phyloP scores from a whole-genome alignment of 257 asterid genomes.

The Galeopsis tetrahit region DNA sequence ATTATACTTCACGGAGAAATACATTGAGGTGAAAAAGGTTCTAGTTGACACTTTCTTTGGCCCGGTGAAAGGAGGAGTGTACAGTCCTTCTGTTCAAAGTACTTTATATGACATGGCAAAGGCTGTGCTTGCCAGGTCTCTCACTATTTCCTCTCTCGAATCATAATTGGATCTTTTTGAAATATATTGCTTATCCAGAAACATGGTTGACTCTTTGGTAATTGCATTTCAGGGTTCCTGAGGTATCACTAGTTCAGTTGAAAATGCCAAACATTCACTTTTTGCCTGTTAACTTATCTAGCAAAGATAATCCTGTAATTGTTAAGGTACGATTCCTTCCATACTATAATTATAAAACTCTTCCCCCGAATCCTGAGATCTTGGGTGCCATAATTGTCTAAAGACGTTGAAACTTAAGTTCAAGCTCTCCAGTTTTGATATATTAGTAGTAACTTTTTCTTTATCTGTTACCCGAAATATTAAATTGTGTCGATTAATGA shows the following conservation, averaged over 20 bases:
- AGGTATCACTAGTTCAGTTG: slow-evolving; percentile 65
- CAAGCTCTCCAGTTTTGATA: background rate
- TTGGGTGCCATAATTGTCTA: background rate
- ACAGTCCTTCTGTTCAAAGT: slow-evolving; percentile 95
- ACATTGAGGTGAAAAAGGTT: slow-evolving; percentile 67
- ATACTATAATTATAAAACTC: slow-evolving; percentile 1
- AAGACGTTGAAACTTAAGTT: slow-evolving; percentile 11
- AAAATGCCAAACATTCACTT: slow-evolving; percentile 97
- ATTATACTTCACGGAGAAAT: slow-evolving; percentile 64
- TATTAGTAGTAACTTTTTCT: background rate
- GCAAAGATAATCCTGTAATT: slow-evolving; percentile 73
- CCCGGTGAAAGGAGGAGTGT: slow-evolving; percentile 73
- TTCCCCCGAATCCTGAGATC: background rate
- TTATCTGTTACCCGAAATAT: background rate
- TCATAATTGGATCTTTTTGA: background rate
- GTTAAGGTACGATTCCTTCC: slow-evolving; percentile 65
- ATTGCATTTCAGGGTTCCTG: slow-evolving; percentile 71
- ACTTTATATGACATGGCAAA: slow-evolving; percentile 85
- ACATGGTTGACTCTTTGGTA: slow-evolving; percentile 23
- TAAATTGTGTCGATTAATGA: background rate
- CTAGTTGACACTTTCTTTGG: slow-evolving; percentile 80
- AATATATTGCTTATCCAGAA: background rate
- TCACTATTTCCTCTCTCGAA: background rate
- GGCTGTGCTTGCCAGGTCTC: slow-evolving; percentile 79
- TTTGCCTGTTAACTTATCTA: slow-evolving; percentile 84